A percentile compares a stretch with the other conserved stretches of the same genome.
Conservation (phyloP, 2,329 filamentous ascomycete species). For the Emergomyces africanus region DNA sequence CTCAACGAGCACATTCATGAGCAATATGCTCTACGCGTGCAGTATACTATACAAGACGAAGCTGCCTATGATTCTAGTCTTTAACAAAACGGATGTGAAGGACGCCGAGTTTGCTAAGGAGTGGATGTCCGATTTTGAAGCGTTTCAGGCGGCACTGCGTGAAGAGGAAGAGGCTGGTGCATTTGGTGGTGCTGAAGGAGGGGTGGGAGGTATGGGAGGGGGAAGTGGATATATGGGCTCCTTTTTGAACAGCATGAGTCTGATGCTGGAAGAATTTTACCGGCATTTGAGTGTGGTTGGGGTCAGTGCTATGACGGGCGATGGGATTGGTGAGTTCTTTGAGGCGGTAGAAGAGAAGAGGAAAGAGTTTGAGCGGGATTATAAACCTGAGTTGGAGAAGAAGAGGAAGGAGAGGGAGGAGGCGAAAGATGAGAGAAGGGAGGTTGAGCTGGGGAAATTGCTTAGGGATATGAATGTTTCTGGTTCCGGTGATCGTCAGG, state of each 20-base stretch:
- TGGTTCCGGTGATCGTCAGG: constrained; percentile 4
- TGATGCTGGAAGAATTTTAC: constrained; percentile 97
- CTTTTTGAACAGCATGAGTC: constrained; percentile 90
- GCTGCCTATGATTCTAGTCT: constrained; percentile 94
- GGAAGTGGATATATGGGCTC: constrained; percentile 95
- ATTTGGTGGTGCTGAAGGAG: constrained; percentile 59
- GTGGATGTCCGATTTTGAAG: constrained; percentile 99
- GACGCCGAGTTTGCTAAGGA: constrained; percentile 85
- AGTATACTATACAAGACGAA: constrained; percentile 98
- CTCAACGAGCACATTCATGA: constrained; percentile 97
- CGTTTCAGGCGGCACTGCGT: constrained; percentile 76
- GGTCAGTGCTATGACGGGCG: constrained; percentile 84
- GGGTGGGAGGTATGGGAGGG: constrained; percentile 47
- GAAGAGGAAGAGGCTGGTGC: constrained; percentile 67
- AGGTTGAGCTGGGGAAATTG: constrained; percentile 78
- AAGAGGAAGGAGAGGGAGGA: constrained; percentile 63
- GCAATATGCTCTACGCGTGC: constrained; percentile 98
- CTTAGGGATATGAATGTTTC: constrained; percentile 80
- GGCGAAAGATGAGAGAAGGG: constrained; percentile 55
- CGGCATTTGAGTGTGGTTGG: constrained; percentile 84
- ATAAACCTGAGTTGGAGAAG: constrained; percentile 79
- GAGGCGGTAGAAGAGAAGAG: constrained; percentile 75
- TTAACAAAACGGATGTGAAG: constrained; percentile 97
- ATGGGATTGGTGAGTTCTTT: constrained; percentile 89
- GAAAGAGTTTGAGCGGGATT: constrained; percentile 78